Evolutionary conservation across 441 rosid species (phyloP), one percentile per base, ranked within the genome.

Genomic region (Gossypium gossypioides): DNA sequence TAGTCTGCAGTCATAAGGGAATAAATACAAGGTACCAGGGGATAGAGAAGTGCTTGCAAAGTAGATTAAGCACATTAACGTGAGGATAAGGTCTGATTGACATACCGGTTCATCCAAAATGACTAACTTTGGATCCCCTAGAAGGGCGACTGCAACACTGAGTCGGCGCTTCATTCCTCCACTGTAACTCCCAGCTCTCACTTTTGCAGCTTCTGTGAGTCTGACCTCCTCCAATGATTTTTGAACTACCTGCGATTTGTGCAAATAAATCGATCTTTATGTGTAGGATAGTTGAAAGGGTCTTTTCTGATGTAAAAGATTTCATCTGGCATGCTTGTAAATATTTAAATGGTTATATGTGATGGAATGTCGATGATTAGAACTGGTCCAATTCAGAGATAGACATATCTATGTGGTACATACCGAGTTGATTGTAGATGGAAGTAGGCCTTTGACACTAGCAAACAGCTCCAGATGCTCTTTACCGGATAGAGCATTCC

Each of bases 141-240:
- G 81, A 69, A 94, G 96, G 54, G 97, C 88, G 60, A 86, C 82
- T 73, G 98, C 98, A 69, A 91, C 96, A 81, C 98, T 94, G 44
- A 94, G 88, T 68, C 98, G 83, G 18, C 97, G 93, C 72, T 86
- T 91, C 98, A 91, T 94, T 81, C 98, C 98, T 77, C 97, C 96
- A 81, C 99, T 94, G 78, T 92, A 90, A 77, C 92, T 90, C 70
- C 97, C 93, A 67, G 97, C 84, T 86, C 97, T 90, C 27, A 90
- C 79, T 76, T 81, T 87, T 13, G 86, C 86, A 1, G 90, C 80
- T 67, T 85, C 91, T 5, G 81, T 87, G 46, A 94, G 88, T 76
- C 71, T 90, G 74, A 94, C 96, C 78, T 90, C 86, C 29, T 79
- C 91, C 48, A 94, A 76, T 78, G 88, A 89, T 76, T 87, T 89